Percentiles rank a stretch among this genome's conserved stretches.
phyloP scores from a whole-genome alignment of 2,329 filamentous ascomycete species.

The Aspergillus quadrilineatus region DNA sequence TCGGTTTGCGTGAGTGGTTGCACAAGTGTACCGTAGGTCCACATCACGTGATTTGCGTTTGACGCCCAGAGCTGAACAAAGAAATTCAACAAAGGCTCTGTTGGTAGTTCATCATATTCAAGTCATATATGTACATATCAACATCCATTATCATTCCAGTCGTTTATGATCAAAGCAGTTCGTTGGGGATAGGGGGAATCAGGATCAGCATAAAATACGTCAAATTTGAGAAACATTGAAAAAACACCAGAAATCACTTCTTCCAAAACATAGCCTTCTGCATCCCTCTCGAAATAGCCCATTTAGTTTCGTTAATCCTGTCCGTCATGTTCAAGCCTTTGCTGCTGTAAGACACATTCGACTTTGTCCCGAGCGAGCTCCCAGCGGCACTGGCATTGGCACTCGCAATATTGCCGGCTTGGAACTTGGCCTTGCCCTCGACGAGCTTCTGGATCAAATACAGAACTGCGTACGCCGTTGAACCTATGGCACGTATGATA shows the following conservation, averaged over 20 bases:
- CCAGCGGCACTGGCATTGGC: constrained; percentile 24
- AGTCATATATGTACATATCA: constrained; percentile 10
- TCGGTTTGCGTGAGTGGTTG: constrained; percentile 1
- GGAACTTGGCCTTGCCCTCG: constrained; percentile 73
- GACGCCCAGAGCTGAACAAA: no score
- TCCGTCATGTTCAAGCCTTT: constrained; percentile 35
- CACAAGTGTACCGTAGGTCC: background rate
- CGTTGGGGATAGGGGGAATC: constrained; percentile 5
- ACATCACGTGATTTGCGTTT: background rate
- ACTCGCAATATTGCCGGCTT: constrained; percentile 36
- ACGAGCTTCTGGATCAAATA: constrained; percentile 81
- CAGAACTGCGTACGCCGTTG: constrained; percentile 76
- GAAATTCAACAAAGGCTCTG: background rate
- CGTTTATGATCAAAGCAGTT: constrained; percentile 7
- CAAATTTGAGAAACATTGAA: constrained; percentile 3
- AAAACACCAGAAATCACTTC: constrained; percentile 25
- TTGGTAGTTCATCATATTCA: background rate
- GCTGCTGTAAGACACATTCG: constrained; percentile 31
- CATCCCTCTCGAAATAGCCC: constrained; percentile 33
- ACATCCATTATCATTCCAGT: constrained; percentile 13
- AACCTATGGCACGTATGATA: constrained; percentile 82
- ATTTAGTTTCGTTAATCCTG: constrained; percentile 36
- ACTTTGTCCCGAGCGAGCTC: constrained; percentile 22
- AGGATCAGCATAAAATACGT: constrained; percentile 2
- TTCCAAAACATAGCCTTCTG: constrained; percentile 44